Evolutionary conservation across 2,329 filamentous ascomycete species (phyloP), one percentile per base, ranked within the genome.

Genomic region (Pestalotiopsis sp.): DNA sequence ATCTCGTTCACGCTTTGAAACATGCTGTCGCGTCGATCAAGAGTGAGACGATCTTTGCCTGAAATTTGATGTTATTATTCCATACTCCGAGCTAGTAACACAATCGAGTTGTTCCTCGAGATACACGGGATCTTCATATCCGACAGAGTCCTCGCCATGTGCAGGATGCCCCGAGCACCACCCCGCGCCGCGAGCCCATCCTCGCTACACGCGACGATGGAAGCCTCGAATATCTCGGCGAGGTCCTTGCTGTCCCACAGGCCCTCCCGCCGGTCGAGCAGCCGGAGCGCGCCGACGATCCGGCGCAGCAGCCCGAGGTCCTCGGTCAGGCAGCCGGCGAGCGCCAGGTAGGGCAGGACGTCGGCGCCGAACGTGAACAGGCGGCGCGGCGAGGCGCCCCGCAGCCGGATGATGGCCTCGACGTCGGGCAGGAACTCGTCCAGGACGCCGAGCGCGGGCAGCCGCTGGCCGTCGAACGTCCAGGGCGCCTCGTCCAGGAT

Each of bases 171-270:
- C 27, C 27, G 27, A 1, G 27, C 27, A 31, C 27, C 6, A 31
- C 27, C 27, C 27, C 27, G 5, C 27, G 27, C 5, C 1, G 27
- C 6, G 6, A 31, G 27, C 27, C 27, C 27, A 7, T 31, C 6
- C 27, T 7, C 27, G 27, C 27, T 31, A 2, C 27, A 31, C 27
- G 27, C 27, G 27, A 31, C 27, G 59, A 62, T 62, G 36, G 59
- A 62, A 2, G 59, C 59, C 31, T 62, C 59, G 27, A 62, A 41
- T 4, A 62, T 41, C 31, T 62, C 59, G 27, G 59, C 59, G 11
- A 62, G 14, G 13, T 62, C 59, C 7, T 39, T 62, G 59, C 59
- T 62, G 31, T 62, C 59, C 59, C 59, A 62, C 14, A 62, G 14
- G 7, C 59, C 59, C 38, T 62, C 59, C 1, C 59, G n/a, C 14